Percentiles rank a stretch among this genome's conserved stretches.
Conservation (phyloP, 495 filamentous ascomycete species). For the Aspergillus saccharolyticus region DNA sequence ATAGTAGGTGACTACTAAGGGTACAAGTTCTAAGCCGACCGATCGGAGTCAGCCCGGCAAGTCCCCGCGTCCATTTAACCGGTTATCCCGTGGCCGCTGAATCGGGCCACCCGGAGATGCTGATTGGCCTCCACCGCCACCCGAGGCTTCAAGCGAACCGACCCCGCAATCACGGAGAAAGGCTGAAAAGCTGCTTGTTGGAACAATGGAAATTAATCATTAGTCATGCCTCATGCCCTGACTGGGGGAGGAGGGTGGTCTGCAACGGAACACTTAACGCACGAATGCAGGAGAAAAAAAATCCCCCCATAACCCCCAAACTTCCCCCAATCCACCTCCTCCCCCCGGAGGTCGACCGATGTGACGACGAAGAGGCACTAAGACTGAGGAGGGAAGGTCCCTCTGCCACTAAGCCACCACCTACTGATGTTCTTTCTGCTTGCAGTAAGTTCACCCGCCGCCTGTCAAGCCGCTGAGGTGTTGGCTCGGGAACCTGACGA, state of each 20-base stretch:
- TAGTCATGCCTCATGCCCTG: neutral
- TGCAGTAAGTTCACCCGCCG: constrained; percentile 4
- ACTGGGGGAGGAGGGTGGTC: neutral
- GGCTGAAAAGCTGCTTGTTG: neutral
- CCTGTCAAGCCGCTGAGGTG: neutral
- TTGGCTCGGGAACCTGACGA: neutral
- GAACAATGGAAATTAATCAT: neutral
- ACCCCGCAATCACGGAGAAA: constrained; percentile 21
- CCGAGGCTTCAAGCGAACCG: constrained; percentile 30
- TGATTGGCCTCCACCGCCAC: constrained; percentile 33
- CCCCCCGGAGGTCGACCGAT: neutral
- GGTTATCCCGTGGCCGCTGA: constrained; percentile 22
- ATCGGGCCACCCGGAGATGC: constrained; percentile 12
- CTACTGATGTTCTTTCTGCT: neutral
- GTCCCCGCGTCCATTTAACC: constrained; percentile 25
- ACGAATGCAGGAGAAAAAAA: neutral
- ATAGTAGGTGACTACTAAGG: no score
- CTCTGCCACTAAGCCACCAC: neutral
- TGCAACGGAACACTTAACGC: neutral
- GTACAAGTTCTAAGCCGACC: constrained; percentile 11
- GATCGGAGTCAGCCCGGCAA: constrained; percentile 18
- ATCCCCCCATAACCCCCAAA: neutral
- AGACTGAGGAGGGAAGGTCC: neutral
- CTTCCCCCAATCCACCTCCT: neutral
- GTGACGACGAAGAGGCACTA: neutral